Conservation (phyloP, 2,329 filamentous ascomycete species). For the Fusarium avenaceum region DNA sequence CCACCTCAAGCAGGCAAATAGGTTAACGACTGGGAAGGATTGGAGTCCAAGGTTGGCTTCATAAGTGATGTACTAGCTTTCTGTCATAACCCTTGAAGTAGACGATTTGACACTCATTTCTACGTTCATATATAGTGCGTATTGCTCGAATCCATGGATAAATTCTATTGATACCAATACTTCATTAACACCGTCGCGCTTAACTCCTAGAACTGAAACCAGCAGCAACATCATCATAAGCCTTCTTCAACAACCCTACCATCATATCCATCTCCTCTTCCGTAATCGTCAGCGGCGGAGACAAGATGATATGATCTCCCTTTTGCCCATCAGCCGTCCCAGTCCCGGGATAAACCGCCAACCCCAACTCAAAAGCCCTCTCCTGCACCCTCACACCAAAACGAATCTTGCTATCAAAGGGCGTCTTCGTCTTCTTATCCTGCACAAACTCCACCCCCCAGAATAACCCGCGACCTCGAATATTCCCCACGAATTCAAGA, state of each 20-base stretch:
- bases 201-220: not conserved
- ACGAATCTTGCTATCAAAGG: conserved; percentile 51
- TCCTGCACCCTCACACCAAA: conserved; percentile 51
- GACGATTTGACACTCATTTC: no score
- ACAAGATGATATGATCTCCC: conserved; percentile 78
- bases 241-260: conserved; percentile 20
- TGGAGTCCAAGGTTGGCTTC: no score
- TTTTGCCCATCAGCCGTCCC: conserved; percentile 71
- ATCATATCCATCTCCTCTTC: conserved; percentile 41
- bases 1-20: no score
- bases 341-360: conserved; percentile 72
- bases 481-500: conserved; percentile 68
- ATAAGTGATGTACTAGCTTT: no score
- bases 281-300: conserved; percentile 76
- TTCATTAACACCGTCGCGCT: not conserved
- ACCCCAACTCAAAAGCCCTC: conserved; percentile 48
- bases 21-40: no score
- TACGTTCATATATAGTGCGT: no score
- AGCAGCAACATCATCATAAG: conserved; percentile 30
- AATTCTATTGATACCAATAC: no score
- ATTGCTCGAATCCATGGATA: no score
- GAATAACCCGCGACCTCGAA: conserved; percentile 70
- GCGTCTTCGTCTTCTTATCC: conserved; percentile 53
- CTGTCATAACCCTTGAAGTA: no score
- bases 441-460: conserved; percentile 63